Base-by-base conservation (phyloP, 176 grass and related monocot genomes). In the Triticum dicoccoides region DNA sequence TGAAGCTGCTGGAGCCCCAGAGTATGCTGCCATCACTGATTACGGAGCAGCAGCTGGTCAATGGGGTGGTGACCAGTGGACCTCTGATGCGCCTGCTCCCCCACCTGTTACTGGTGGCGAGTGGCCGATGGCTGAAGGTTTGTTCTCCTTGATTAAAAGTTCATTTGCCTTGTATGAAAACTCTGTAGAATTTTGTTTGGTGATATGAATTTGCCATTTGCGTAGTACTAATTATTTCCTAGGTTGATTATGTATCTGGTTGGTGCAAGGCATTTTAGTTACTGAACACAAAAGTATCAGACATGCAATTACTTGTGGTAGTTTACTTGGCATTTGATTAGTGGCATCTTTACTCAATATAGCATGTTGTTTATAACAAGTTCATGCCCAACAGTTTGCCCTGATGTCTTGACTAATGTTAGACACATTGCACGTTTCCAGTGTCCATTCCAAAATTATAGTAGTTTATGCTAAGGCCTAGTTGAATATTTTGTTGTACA, bases 21-120 rank as follows among this genome's bases (percentile, higher is more conserved):
- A 97, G 6, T 93, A 86, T n/a, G 79, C 86, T 21, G 79, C 86
- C 38, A 86, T 89, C 69, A 69, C 89, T 78, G 92, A 94, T 5
- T 97, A 88, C 37, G 9, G 80, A 11, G 86, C 79, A 8, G 86
- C 79, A 35, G 51, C 78, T 69, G 95, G 92, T 18, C 84, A 94
- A 34, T 97, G 95, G 95, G 76, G 64, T 21, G 69, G 44, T 42
- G 95, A 97, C 6, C 86, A 92, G 75, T 97, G 95, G 95, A 73
- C 92, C 10, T 58, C 95, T 82, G 92, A 91, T n/a, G 77, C 71
- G 9, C 71, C 62, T 78, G 72, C 79, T 6, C 88, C 59, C 11
- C 69, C 86, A 3, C 72, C 80, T 41, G 83, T 38, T 20, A 10
- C 80, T 76, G 95, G 82, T 64, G 76, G 23, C 9, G 91, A 90